Evolutionary conservation across 2,329 filamentous ascomycete genomes (phyloP).

Genomic region (Colletotrichum tamarilloi): DNA sequence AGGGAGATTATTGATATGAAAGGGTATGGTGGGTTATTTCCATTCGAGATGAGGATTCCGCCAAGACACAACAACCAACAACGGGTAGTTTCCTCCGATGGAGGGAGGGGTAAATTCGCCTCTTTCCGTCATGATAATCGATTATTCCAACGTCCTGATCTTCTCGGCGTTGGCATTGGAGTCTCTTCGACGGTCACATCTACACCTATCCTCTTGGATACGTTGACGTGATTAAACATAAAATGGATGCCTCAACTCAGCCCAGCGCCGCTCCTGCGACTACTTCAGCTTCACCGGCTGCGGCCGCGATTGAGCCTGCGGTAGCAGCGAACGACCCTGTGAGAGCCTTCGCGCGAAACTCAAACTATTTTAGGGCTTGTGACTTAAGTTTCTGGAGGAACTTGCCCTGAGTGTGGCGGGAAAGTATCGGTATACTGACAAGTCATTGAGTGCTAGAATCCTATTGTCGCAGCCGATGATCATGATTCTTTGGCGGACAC

Average conservation of each 20-base stretch:
- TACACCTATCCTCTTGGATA: neutral
- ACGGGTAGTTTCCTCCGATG: neutral
- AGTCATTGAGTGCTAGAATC: neutral
- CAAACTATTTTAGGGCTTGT: neutral
- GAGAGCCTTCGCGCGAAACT: neutral
- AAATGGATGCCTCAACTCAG: neutral
- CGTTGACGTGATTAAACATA: neutral
- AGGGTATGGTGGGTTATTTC: neutral
- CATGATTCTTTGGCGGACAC: neutral
- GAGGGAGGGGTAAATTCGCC: neutral
- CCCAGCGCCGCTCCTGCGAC: neutral
- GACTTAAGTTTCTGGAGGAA: neutral
- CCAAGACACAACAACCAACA: neutral
- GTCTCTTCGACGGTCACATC: neutral
- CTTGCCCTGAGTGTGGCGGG: neutral
- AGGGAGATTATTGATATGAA: too few relatives aligned
- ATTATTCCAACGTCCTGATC: too few relatives aligned
- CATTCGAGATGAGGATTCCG: neutral
- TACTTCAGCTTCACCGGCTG: neutral
- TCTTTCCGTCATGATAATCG: neutral
- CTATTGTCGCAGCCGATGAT: neutral
- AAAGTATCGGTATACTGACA: neutral
- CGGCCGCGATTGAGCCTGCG: neutral
- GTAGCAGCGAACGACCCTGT: neutral
- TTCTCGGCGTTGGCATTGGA: neutral